Base-by-base conservation (phyloP, 108 stramenopile species). In the Cylindrotheca closterium region DNA sequence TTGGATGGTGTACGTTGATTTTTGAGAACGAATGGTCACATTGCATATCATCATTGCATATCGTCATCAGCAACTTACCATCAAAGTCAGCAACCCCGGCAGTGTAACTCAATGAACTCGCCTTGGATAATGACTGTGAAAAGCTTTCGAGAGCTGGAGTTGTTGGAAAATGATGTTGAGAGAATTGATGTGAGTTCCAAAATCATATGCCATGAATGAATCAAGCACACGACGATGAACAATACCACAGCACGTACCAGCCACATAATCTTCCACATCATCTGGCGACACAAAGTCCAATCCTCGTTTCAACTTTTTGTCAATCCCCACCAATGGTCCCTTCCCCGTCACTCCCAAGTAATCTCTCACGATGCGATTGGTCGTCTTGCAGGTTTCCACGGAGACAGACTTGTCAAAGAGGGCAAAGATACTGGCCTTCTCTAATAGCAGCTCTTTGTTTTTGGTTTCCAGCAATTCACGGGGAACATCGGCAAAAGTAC, bases 401-500 rank as follows among this genome's bases (percentile, higher is more conserved):
- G 79, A 78, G 25, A 82, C 80, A 15, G 73, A 75, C 56, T 92
- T 92, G 63, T 92, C 90, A 61, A 88, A 92, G 30, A 92, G 63
- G 19, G 90, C 90, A 71, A 79, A 84, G 7, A 77, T 84, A 3
- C 70, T 73, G 28, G 90, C 90, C 69, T 87, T 88, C 67, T 88
- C 85, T 34, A 92, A 65, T 22, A 92, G 59, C 24, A 71, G 50
- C 67, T 92, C 87, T 58, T 92, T 92, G 57, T 92, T 92, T 56
- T 92, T 86, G 1, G 53, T 25, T 68, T 92, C 87, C 42, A 92
- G 56, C 48, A 92, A 67, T 19, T 88, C 87, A 27, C 87, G 81
- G 8, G 91, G 87, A 10, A 92, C 91, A 67, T 92, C 91, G 27
- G 91, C 91, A 62, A 68, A 86, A 18, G 74, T 92, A 59, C 91